A percentile compares a stretch with the other conserved stretches of the same genome.
Conservation (phyloP, 148 eudicot genomes). For the Tetragonia tetragonoides region DNA sequence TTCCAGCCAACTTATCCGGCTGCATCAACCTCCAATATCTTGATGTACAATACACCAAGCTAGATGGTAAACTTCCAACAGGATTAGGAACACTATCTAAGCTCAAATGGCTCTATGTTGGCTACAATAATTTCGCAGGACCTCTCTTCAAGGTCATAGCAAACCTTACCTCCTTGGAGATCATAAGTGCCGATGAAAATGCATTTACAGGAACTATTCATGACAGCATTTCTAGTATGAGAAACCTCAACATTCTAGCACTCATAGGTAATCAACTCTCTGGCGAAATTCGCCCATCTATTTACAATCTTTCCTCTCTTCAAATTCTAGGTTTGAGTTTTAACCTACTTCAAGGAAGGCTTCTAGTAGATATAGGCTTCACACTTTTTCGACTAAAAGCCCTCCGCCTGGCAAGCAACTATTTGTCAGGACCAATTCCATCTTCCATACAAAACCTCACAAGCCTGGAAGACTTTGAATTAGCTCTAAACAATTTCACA, state of each 20-base stretch:
- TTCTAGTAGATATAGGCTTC: constrained; percentile 20
- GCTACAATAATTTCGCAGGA: constrained; percentile 31
- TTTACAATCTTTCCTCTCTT: constrained; percentile 30
- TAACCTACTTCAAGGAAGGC: constrained; percentile 28
- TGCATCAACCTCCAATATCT: constrained; percentile 29
- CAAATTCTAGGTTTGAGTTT: not conserved
- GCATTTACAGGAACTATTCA: constrained; percentile 30
- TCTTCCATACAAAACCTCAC: constrained; percentile 27
- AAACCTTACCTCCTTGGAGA: no score
- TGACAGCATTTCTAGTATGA: constrained; percentile 19
- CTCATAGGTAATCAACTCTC: constrained; percentile 3
- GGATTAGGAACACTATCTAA: constrained; percentile 25
- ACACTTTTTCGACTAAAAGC: constrained; percentile 17
- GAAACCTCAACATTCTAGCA: constrained; percentile 3
- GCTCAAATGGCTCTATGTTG: constrained; percentile 8
- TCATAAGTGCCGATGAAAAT: no score
- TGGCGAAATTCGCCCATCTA: constrained; percentile 29
- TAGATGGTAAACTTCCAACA: constrained; percentile 35
- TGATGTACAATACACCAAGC: not conserved
- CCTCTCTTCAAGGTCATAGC: not conserved
- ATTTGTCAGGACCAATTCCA: constrained; percentile 29
- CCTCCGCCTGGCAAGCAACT: constrained; percentile 1
- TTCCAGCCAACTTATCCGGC: constrained; percentile 33
- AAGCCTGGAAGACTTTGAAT: constrained; percentile 4
- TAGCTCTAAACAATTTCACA: constrained; percentile 14